Evolutionary conservation across 176 grass and related monocot genomes (phyloP).

Genomic region (Aegilops speltoides): DNA sequence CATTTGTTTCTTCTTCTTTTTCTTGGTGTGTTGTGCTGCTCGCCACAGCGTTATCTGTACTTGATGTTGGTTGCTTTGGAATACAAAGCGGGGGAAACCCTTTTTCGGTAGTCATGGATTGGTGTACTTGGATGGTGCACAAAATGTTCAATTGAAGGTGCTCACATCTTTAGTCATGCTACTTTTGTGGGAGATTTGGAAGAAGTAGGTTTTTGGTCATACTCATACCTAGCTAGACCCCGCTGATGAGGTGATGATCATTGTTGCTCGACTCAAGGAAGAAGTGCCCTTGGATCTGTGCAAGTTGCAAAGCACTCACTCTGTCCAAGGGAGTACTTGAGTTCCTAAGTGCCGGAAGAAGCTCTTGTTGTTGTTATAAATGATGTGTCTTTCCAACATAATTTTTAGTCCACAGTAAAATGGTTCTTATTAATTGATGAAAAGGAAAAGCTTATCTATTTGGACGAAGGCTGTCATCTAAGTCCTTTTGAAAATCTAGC

Average conservation of each 20-base stretch:
- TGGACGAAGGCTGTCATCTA: neutral
- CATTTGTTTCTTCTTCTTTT: too few species aligned
- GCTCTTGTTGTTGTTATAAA: too few species aligned
- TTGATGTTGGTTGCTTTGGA: too few species aligned
- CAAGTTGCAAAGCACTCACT: neutral
- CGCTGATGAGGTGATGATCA: neutral
- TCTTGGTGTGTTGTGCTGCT: too few species aligned
- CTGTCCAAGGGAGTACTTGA: neutral
- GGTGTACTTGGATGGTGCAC: too few species aligned
- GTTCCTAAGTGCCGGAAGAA: neutral
- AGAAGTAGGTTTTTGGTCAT: neutral
- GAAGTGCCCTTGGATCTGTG: neutral
- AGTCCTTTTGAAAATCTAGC: neutral
- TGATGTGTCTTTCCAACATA: too few species aligned
- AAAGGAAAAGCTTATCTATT: too few species aligned
- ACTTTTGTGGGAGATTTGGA: neutral
- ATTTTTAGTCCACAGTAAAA: too few species aligned
- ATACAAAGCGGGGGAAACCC: too few species aligned
- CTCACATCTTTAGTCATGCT: neutral
- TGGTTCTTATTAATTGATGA: too few species aligned
- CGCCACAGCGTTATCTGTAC: too few species aligned
- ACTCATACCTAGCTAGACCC: neutral
- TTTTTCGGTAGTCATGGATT: too few species aligned
- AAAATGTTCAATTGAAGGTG: neutral
- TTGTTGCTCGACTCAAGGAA: neutral